Evolutionary conservation across 768 basidiomycete genomes (phyloP).

Genomic region (Hypsizygus marmoreus): DNA sequence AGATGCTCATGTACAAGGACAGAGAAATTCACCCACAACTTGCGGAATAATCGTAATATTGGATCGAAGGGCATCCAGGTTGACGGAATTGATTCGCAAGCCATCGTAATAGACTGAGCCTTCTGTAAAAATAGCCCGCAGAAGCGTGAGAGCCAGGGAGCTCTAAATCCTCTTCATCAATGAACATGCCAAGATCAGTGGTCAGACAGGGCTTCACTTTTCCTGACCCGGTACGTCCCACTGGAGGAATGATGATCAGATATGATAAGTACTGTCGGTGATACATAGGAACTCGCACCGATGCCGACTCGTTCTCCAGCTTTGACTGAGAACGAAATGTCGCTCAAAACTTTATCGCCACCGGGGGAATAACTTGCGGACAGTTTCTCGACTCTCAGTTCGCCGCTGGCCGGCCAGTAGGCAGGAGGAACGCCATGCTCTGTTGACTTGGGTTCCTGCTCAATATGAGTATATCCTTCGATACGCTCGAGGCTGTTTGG

Average conservation of each 20-base stretch:
- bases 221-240: constrained; percentile 42
- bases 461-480: constrained; percentile 57
- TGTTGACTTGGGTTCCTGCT: constrained; percentile 49
- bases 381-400: constrained; percentile 11
- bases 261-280: background rate
- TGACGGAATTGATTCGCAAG: constrained; percentile 43
- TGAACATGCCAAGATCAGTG: background rate
- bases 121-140: constrained; percentile 56
- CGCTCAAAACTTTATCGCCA: constrained; percentile 24
- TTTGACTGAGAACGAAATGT: constrained; percentile 48
- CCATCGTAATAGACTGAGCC: constrained; percentile 61
- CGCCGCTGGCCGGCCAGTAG: constrained; percentile 53
- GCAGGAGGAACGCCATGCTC: constrained; percentile 52
- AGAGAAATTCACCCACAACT: constrained; percentile 27
- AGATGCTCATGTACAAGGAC: background rate
- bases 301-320: constrained; percentile 60
- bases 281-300: too few species aligned
- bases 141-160: constrained; percentile 54
- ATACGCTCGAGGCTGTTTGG: constrained; percentile 66
- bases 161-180: constrained; percentile 35
- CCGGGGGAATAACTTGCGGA: constrained; percentile 53
- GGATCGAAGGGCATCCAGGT: constrained; percentile 53
- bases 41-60: constrained; percentile 62
- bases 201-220: constrained; percentile 26
- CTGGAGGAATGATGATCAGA: too few species aligned